Evolutionary conservation across 768 basidiomycete species (phyloP).

Genomic region (Omphalotus guepiniiformis): DNA sequence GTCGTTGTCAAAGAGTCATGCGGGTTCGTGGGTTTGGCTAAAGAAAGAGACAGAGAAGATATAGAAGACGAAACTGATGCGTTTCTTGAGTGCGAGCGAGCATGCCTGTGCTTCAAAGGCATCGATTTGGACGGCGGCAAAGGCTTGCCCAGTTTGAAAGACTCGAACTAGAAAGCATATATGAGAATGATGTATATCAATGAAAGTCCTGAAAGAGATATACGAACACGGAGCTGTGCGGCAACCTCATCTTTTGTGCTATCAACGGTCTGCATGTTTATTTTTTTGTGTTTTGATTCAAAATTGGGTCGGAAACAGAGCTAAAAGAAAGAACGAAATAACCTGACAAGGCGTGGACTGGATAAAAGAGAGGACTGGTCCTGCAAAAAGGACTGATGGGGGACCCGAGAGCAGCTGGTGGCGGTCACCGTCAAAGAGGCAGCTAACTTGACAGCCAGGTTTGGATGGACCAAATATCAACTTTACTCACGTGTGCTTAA

Average conservation of each 20-base stretch:
- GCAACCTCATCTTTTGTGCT: constrained; percentile 31
- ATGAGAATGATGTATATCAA: neutral
- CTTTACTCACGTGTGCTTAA: neutral
- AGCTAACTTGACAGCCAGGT: constrained; percentile 1
- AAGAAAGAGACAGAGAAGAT: constrained; percentile 38
- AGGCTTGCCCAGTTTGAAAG: constrained; percentile 64
- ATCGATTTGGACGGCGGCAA: constrained; percentile 30
- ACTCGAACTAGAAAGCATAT: constrained; percentile 55
- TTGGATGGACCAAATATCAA: neutral
- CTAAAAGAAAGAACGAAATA: constrained; percentile 27
- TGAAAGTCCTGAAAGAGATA: constrained; percentile 10
- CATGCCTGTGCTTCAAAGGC: constrained; percentile 45
- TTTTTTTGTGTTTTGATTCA: constrained; percentile 10
- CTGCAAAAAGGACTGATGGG: constrained; percentile 9
- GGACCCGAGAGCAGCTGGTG: constrained; percentile 3
- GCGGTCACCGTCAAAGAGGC: neutral
- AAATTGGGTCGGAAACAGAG: constrained; percentile 14
- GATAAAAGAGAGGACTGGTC: constrained; percentile 33
- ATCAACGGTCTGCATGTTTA: constrained; percentile 21
- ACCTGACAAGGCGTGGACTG: constrained; percentile 30
- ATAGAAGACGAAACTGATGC: constrained; percentile 47
- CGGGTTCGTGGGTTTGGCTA: constrained; percentile 30
- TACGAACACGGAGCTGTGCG: constrained; percentile 38
- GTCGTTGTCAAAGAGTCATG: constrained; percentile 30
- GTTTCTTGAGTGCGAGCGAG: constrained; percentile 72